These are phyloP conservation scores for Phanerodontia chrysosporium DNA, from an alignment of 768 basidiomycete species.

Conservation along the genomic window DNA sequence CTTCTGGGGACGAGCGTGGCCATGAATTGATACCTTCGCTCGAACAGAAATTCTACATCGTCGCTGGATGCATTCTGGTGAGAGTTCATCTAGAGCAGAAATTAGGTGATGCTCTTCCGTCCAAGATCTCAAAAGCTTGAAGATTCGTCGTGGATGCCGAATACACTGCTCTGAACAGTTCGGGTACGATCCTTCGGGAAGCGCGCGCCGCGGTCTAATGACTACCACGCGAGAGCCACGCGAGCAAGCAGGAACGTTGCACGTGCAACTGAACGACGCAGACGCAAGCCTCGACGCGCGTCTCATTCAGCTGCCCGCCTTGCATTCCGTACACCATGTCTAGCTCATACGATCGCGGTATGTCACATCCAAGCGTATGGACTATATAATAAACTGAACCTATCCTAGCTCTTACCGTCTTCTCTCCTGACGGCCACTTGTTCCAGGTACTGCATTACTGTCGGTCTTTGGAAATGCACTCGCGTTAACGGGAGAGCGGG, in stretches of 20 bases:
- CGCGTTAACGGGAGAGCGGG: constrained; percentile 15
- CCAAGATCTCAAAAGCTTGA: too few relatives aligned
- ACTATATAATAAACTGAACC: constrained; percentile 8
- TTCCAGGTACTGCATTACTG: constrained; percentile 67
- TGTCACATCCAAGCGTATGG: constrained; percentile 12
- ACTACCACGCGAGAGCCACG: constrained; percentile 3
- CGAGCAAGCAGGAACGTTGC: constrained; percentile 11
- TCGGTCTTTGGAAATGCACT: neutral
- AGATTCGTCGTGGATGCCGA: too few relatives aligned
- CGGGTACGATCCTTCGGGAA: too few relatives aligned
- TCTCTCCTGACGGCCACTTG: constrained; percentile 97
- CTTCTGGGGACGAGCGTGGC: too few relatives aligned
- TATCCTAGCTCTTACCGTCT: constrained; percentile 83
- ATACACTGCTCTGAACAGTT: too few relatives aligned
- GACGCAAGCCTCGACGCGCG: constrained; percentile 31
- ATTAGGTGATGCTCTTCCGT: too few relatives aligned
- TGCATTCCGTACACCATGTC: constrained; percentile 49
- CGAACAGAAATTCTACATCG: constrained; percentile 18
- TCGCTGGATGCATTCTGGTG: constrained; percentile 1
- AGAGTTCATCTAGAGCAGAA: neutral
- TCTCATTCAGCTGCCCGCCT: constrained; percentile 10
- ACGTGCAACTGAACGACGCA: constrained; percentile 22
- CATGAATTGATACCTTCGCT: constrained; percentile 1
- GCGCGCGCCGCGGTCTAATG: neutral
- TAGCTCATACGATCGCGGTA: constrained; percentile 97